Conservation (phyloP, 108 stramenopile species). For the Parietichytrium sp. region DNA sequence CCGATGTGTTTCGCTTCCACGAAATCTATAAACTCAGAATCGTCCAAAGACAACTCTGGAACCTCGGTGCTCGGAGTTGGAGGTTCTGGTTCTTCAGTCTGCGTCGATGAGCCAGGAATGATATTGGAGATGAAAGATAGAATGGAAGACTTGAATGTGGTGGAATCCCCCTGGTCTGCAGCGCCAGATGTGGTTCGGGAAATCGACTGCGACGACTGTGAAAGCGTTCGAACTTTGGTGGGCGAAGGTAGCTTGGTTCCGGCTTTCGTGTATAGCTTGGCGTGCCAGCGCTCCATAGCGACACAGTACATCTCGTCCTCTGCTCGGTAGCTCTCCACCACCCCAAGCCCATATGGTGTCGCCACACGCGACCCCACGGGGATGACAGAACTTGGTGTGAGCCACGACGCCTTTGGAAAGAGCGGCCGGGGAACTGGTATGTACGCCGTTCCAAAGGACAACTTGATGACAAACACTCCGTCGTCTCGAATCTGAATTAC, state of each 20-base stretch:
- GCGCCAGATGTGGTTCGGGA: neutral
- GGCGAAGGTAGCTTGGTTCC: neutral
- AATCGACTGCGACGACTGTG: neutral
- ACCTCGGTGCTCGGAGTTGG: neutral
- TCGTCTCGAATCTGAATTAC: neutral
- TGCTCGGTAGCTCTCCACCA: constrained; percentile 47
- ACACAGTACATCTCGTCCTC: constrained; percentile 55
- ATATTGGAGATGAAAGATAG: constrained; percentile 30
- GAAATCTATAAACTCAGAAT: no score
- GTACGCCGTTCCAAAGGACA: constrained; percentile 41
- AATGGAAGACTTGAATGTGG: neutral
- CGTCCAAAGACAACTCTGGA: neutral
- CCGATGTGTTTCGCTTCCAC: neutral
- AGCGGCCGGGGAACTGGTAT: constrained; percentile 39
- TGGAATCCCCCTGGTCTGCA: neutral
- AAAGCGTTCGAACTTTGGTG: no score
- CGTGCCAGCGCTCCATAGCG: neutral
- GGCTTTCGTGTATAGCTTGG: neutral
- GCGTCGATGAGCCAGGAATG: neutral
- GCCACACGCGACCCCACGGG: constrained; percentile 45
- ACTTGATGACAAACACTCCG: constrained; percentile 15
- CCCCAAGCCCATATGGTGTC: constrained; percentile 50
- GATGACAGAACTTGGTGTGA: constrained; percentile 36
- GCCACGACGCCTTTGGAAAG: constrained; percentile 41
- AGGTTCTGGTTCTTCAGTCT: neutral